Evolutionary conservation across 2,329 filamentous ascomycete genomes (phyloP).

Genomic region (Colletotrichum tanaceti): DNA sequence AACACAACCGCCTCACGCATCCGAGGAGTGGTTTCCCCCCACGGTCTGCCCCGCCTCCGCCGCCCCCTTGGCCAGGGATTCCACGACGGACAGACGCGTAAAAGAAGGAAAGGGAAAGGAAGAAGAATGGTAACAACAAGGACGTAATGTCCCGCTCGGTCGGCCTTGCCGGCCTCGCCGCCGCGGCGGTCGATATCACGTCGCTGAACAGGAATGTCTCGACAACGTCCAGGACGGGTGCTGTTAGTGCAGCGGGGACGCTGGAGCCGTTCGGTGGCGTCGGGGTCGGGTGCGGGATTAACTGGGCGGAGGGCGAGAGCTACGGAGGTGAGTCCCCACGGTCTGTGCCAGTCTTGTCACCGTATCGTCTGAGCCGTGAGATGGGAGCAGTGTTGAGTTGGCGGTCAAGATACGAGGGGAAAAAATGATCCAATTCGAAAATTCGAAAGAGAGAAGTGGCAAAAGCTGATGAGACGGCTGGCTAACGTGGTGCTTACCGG

Average conservation of each 20-base stretch:
- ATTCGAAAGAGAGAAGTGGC: not conserved
- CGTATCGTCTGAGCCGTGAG: not conserved
- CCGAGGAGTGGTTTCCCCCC: not conserved
- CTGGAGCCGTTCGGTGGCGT: conserved; percentile 28
- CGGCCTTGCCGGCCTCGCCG: conserved; percentile 19
- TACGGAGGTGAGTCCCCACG: conserved; percentile 26
- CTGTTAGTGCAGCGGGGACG: conserved; percentile 31
- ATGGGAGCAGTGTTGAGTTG: not conserved
- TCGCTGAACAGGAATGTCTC: conserved; percentile 33
- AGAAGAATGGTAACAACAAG: no score
- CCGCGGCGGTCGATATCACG: conserved; percentile 30
- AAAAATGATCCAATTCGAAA: not conserved
- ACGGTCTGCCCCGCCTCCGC: no score
- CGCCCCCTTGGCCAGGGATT: no score
- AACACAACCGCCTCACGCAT: not conserved
- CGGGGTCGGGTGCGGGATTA: conserved; percentile 33
- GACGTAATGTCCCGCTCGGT: conserved; percentile 12
- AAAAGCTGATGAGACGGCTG: not conserved
- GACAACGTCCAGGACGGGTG: conserved; percentile 24
- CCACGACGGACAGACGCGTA: no score
- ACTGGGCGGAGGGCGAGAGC: conserved; percentile 27
- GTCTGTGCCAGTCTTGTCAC: not conserved
- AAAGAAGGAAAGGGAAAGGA: not conserved
- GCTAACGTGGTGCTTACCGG: not conserved
- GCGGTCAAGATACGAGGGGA: no score